Evolutionary conservation across 2,329 filamentous ascomycete genomes (phyloP).

Genomic region (Coniochaeta sp.): DNA sequence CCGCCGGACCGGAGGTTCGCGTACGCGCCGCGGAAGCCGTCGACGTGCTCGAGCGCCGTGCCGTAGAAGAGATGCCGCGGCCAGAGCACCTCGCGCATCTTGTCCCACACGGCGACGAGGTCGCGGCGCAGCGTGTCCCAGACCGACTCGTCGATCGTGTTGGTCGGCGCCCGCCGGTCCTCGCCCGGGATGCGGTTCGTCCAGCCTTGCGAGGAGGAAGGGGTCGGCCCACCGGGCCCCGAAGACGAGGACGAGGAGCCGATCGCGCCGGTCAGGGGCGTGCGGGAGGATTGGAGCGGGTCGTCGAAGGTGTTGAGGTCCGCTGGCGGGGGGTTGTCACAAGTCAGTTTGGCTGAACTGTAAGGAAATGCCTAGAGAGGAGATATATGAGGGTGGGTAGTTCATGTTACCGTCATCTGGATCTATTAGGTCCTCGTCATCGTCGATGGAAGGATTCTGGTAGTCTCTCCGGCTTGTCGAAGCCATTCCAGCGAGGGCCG

Average conservation of each 20-base stretch:
- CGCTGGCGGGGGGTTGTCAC: slow-evolving; percentile 36
- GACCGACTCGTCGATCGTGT: slow-evolving; percentile 94
- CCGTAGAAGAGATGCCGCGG: slow-evolving; percentile 83
- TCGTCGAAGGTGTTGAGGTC: slow-evolving; percentile 92
- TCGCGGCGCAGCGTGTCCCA: slow-evolving; percentile 97
- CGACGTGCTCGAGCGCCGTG: slow-evolving; percentile 52
- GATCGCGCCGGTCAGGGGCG: slow-evolving; percentile 82
- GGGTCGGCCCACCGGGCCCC: neutral
- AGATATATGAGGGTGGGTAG: neutral
- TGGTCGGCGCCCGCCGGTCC: slow-evolving; percentile 79
- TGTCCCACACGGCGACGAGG: slow-evolving; percentile 88
- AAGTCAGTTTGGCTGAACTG: neutral
- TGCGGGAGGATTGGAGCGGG: slow-evolving; percentile 65
- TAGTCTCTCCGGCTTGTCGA: slow-evolving; percentile 43
- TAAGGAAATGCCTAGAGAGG: no score
- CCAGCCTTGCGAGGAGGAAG: slow-evolving; percentile 6
- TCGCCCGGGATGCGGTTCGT: slow-evolving; percentile 88
- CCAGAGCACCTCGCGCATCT: slow-evolving; percentile 95
- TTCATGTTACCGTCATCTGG: slow-evolving; percentile 64
- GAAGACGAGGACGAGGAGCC: slow-evolving; percentile 48
- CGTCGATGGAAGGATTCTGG: slow-evolving; percentile 48
- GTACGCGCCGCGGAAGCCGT: slow-evolving; percentile 52
- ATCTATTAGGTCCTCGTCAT: slow-evolving; percentile 71
- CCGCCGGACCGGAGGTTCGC: slow-evolving; percentile 53
- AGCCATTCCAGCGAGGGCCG: slow-evolving; percentile 27